phyloP scores from a whole-genome alignment of 2,329 filamentous ascomycete species.

The Ophiostoma ulmi region DNA sequence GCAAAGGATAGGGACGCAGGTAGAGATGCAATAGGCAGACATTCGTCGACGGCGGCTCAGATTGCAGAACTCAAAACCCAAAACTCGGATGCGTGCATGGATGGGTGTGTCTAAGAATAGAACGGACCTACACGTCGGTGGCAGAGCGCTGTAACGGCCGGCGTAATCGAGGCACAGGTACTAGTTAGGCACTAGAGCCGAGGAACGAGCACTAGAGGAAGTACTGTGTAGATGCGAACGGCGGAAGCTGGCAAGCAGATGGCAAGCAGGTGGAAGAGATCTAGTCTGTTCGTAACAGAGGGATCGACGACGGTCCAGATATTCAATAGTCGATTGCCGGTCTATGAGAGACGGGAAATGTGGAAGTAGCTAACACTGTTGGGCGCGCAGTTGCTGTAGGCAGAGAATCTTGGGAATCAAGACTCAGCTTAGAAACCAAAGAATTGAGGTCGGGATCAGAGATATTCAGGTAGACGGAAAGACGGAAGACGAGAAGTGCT shows the following conservation, averaged over 20 bases:
- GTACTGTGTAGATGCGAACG: not conserved
- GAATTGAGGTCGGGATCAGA: not conserved
- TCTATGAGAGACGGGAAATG: not conserved
- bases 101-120: slow-evolving; percentile 21
- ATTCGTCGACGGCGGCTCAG: slow-evolving; percentile 16
- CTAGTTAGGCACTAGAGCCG: not conserved
- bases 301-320: not conserved
- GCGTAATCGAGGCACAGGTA: slow-evolving; percentile 18
- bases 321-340: not conserved
- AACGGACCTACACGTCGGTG: not conserved
- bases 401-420: not conserved
- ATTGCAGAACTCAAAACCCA: not conserved
- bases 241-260: not conserved
- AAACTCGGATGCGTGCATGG: slow-evolving; percentile 13
- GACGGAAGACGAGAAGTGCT: not conserved
- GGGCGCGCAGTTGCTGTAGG: not conserved
- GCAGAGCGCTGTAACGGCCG: slow-evolving; percentile 13
- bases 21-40: slow-evolving; percentile 3
- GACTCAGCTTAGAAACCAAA: not conserved
- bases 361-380: not conserved
- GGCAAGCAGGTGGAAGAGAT: not conserved
- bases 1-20: not conserved
- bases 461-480: not conserved
- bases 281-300: too few species aligned
- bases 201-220: not conserved